Base-by-base conservation (phyloP, 805 yeast species). In the Barnettozyma pratensis region DNA sequence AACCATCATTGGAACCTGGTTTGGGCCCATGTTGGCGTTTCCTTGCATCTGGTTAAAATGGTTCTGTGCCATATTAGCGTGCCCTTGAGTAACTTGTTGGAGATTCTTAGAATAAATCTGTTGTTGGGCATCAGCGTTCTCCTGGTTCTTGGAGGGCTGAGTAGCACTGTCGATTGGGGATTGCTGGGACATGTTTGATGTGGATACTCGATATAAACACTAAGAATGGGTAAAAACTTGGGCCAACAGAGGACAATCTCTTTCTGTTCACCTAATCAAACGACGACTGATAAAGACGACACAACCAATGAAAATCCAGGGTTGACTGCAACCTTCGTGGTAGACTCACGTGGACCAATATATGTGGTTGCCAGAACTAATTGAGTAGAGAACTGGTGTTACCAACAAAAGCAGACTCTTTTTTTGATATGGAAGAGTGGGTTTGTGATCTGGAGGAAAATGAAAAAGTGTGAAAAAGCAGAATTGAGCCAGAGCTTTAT, bases 1-100 rank as follows among this genome's bases (percentile, higher is more conserved):
- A 9, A 54, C 57, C 53, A 58, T 53, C 49, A 54, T 29, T 6
- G 60, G 60, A 28, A 56, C 41, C 41, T n/a, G 34, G 36, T 26
- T 14, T 44, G 37, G 46, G 9, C 39, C 47, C n/a, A 19, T 37
- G 12, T 26, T 45, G 39, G 29, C 35, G 35, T 28, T 5, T 3
- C 11, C 32, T 28, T 26, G 45, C 14, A 31, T 28, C 12, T 42
- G 37, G 26, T 12, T 26, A 34, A 14, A 9, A 7, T 26, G 32
- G 12, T 34, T 27, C 14, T 37, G 29, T 7, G 30, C 37, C 9
- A 36, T 27, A 11, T 36, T 34, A 4, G 37, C 37, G 28, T 37
- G 19, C 11, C 37, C 41, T 8, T 14, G 39, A 11, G 30, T 27
- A 11, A 28, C 19, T 12, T 34, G 39, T 19, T 39, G 46, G 8